phyloP scores from a whole-genome alignment of 345 rosid species.

The Adansonia digitata region DNA sequence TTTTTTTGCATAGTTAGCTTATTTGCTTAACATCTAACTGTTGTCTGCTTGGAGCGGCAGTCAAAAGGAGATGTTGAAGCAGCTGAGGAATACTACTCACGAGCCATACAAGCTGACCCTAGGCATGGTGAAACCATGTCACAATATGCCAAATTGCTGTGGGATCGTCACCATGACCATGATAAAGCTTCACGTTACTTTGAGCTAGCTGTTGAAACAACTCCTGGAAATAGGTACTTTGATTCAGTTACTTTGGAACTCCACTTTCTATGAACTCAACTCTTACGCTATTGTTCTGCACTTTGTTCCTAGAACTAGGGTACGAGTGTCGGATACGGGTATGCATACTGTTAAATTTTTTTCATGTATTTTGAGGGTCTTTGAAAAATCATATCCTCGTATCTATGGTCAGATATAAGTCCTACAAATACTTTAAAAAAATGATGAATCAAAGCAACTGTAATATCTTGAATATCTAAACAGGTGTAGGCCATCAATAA shows the following conservation, averaged over 20 bases:
- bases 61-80: slow-evolving; percentile 37
- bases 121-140: slow-evolving; percentile 57
- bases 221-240: slow-evolving; percentile 57
- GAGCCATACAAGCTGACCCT: slow-evolving; percentile 42
- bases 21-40: not conserved
- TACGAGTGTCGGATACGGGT: too few relatives aligned
- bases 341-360: too few relatives aligned
- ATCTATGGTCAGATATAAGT: too few relatives aligned
- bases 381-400: too few relatives aligned
- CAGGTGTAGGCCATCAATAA: too few relatives aligned
- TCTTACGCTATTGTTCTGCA: not conserved
- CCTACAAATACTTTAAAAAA: too few relatives aligned
- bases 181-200: slow-evolving; percentile 56
- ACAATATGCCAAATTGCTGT: slow-evolving; percentile 58
- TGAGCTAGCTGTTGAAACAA: slow-evolving; percentile 56
- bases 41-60: slow-evolving; percentile 25
- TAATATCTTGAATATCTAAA: too few relatives aligned
- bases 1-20: not conserved
- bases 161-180: slow-evolving; percentile 53
- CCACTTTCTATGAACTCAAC: not conserved
- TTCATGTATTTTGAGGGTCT: too few relatives aligned
- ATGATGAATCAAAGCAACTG: too few relatives aligned
- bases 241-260: not conserved
- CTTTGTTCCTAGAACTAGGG: too few relatives aligned
- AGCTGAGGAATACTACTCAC: slow-evolving; percentile 40